Evolutionary conservation across 2,329 filamentous ascomycete genomes (phyloP).

Genomic region (Fusarium brevicatenulatum): DNA sequence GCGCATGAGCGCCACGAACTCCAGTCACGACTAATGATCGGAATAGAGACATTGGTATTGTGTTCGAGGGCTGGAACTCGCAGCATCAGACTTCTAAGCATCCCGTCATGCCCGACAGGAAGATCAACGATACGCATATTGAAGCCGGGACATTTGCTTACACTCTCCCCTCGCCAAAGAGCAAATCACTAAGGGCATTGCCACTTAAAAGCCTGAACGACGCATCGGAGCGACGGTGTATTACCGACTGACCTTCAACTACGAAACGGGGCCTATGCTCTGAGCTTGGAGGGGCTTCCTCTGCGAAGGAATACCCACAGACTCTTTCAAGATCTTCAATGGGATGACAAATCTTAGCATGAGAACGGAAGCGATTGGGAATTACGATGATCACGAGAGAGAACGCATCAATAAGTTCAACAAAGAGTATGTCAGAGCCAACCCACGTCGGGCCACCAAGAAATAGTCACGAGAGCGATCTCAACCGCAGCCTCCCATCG

Average conservation of each 20-base stretch:
- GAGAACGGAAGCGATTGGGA: background rate
- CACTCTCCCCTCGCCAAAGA: background rate
- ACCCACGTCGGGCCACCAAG: background rate
- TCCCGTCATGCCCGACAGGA: background rate
- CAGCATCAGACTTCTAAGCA: background rate
- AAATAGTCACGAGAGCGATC: background rate
- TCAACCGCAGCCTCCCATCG: background rate
- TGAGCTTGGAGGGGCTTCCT: too few species aligned
- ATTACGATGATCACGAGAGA: background rate
- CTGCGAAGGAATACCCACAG: background rate
- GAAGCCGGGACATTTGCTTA: background rate
- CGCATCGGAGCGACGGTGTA: background rate
- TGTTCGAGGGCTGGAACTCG: background rate
- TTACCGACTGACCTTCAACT: background rate
- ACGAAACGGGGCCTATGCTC: too few species aligned
- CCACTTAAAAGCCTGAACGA: background rate
- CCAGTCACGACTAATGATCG: background rate
- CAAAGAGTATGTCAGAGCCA: background rate
- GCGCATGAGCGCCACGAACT: background rate
- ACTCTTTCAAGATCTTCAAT: background rate
- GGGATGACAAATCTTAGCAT: background rate
- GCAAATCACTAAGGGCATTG: background rate
- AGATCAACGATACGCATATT: background rate
- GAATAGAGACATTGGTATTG: background rate
- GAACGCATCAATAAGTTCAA: background rate